phyloP scores from a whole-genome alignment of 2,329 filamentous ascomycete species.

The Hypoxylon sp. region DNA sequence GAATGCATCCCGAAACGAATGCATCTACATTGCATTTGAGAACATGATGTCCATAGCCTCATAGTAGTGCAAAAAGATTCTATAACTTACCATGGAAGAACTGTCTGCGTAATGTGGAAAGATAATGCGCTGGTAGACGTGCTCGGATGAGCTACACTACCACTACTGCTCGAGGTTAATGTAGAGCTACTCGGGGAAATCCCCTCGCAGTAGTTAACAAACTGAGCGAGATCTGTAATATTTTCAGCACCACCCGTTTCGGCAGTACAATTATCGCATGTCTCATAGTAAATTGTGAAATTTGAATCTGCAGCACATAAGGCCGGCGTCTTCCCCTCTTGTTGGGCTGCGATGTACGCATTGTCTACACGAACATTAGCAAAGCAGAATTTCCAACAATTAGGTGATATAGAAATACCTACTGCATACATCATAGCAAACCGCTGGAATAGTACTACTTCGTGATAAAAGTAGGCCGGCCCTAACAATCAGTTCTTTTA shows the following conservation, averaged over 20 bases:
- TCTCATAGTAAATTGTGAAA: background rate
- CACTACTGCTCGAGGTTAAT: background rate
- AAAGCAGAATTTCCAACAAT: background rate
- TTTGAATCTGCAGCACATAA: slow-evolving; percentile 13
- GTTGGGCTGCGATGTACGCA: slow-evolving; percentile 26
- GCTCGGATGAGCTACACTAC: background rate
- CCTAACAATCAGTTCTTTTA: background rate
- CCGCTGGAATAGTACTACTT: background rate
- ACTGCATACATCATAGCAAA: slow-evolving; percentile 34
- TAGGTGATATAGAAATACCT: background rate
- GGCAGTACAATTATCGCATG: slow-evolving; percentile 16
- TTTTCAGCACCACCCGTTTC: background rate
- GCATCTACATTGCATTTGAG: too few species aligned
- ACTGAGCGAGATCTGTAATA: background rate
- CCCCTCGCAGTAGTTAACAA: slow-evolving; percentile 6
- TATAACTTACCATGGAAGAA: slow-evolving; percentile 26
- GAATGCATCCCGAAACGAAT: background rate
- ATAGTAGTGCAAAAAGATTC: background rate
- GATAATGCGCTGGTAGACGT: background rate
- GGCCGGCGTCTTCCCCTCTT: background rate
- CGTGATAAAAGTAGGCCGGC: background rate
- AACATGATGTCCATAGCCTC: too few species aligned
- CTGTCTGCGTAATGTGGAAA: slow-evolving; percentile 3
- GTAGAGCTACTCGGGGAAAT: background rate
- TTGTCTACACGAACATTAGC: slow-evolving; percentile 22